These are phyloP conservation scores for Salinomyces thailandicus DNA, from an alignment of 2,329 filamentous ascomycete species.

Conservation along the genomic window DNA sequence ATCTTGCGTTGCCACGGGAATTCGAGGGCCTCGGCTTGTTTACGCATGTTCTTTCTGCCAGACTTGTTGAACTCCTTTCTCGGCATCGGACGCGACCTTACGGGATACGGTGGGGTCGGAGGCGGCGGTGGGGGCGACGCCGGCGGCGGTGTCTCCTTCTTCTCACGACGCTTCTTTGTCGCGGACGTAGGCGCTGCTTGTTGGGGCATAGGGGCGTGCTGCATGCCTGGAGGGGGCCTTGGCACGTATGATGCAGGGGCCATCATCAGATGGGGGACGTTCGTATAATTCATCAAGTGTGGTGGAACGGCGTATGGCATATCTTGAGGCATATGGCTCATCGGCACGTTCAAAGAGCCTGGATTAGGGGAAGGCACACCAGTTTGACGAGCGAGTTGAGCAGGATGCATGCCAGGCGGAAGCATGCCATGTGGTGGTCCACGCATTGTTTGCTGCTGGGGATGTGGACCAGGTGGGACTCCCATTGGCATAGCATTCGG, in stretches of 20 bases:
- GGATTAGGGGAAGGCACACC: too few species aligned
- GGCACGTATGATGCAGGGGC: too few species aligned
- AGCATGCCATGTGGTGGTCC: not conserved
- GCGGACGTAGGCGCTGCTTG: not conserved
- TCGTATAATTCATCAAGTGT: not conserved
- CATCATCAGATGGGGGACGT: not conserved
- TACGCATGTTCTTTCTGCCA: conserved; percentile 12
- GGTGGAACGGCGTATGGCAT: not conserved
- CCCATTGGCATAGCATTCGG: conserved; percentile 10
- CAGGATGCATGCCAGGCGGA: not conserved
- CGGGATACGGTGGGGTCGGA: conserved; percentile 8
- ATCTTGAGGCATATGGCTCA: not conserved
- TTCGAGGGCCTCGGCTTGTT: conserved; percentile 15
- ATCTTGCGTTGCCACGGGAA: conserved; percentile 25
- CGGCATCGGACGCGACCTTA: conserved; percentile 5
- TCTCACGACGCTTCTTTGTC: not conserved
- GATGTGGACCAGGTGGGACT: conserved; percentile 1
- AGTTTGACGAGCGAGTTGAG: not conserved
- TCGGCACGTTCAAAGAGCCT: too few species aligned
- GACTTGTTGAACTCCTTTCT: conserved; percentile 12
- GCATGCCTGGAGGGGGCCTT: conserved; percentile 1
- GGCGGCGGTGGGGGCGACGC: not conserved
- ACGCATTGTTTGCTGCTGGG: not conserved
- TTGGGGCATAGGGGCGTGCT: not conserved
- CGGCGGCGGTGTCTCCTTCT: conserved; percentile 2